Evolutionary conservation across 2,329 filamentous ascomycete species (phyloP), one percentile per base, ranked within the genome.

Genomic region (Xenoacremonium recifei): DNA sequence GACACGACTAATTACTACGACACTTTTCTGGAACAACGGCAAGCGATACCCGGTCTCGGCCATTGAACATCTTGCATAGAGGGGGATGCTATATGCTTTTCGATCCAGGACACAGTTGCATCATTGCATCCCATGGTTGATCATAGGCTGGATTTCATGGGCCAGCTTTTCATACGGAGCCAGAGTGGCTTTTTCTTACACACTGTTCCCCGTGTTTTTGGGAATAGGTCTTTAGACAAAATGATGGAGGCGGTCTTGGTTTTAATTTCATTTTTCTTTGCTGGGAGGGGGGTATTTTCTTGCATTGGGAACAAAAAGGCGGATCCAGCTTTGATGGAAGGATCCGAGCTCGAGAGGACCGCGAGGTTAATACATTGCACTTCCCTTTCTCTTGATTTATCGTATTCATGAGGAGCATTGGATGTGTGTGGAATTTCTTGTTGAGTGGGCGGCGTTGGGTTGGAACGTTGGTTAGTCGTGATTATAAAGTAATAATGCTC

Each of bases 1-100:
- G 42, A 42, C 39, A 51, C 46, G 53, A 53, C 45, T 50, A 53
- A 55, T 53, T 38, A 48, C 44, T 40, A 48, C 53, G 40, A 44
- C 7, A 19, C 27, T 42, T 34, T 32, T 18, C 36, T 32, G 7
- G 20, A 36, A 35, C 25, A 30, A 20, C 30, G 21, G 7, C 3
- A 13, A 15, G 21, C 35, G 44, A 46, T 44, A 40, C 30, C 34
- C 21, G 37, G 27, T 29, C 34, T 30, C 20, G 29, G 17, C 21
- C 29, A 33, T 32, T 38, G 36, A 42, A 45, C 42, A 39, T 48
- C 40, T 41, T 39, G 31, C 40, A 35, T 35, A 44, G 52, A 42
- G 35, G 42, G n/a, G n/a, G n/a, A n/a, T n/a, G n/a, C n/a, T n/a
- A n/a, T n/a, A n/a, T n/a, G n/a, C n/a, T n/a, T n/a, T n/a, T n/a